Evolutionary conservation across 352 stramenopile genomes (phyloP), one percentile per base, ranked within the genome.

Genomic region (Phytophthora agathidicida): DNA sequence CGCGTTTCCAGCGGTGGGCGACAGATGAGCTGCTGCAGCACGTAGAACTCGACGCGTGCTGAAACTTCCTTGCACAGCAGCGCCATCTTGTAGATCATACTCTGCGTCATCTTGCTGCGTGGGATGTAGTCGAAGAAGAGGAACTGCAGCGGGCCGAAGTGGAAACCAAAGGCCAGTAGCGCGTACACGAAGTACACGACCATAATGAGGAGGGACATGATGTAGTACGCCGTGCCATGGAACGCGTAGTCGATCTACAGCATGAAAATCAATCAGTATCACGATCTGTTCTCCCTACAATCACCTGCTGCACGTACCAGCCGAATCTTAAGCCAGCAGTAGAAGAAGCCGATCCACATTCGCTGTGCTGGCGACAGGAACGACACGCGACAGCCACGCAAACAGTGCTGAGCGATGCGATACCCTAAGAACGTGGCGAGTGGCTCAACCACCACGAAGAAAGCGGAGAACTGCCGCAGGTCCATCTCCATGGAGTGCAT

Each of bases 341-440:
- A 94, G 36, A 77, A 53, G 22, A 89, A 58, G 23, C 80, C 80
- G 58, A 94, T 91, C 64, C 72, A 80, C 55, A 88, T 72, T 31
- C 85, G 85, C 49, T 80, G 68, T 13, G 68, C 67, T 1, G 81
- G 77, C 16, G 81, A 83, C 30, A 94, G 55, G 62, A 89, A 84
- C 7, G 57, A 65, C 33, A 94, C 64, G 17, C 77, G 79, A 55
- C 77, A 86, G 59, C 85, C 83, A 23, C 71, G 77, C 31, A 94
- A 65, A 44, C 80, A 89, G 61, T 94, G 85, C 65, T 91, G 81
- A 5, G 80, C 72, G 63, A 94, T 93, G 53, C 83, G 75, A 49
- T 92, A 91, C 66, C 79, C 84, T 27, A 94, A 60, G 49, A 82
- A 93, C 16, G 85, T 94, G 26, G 85, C 77, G 44, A 93, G 62